A percentile compares a stretch with the other conserved stretches of the same genome.
These are phyloP conservation scores for Paramarasmius palmivorus DNA, from an alignment of 1,284 basidiomycete genomes.

Conservation along the genomic window DNA sequence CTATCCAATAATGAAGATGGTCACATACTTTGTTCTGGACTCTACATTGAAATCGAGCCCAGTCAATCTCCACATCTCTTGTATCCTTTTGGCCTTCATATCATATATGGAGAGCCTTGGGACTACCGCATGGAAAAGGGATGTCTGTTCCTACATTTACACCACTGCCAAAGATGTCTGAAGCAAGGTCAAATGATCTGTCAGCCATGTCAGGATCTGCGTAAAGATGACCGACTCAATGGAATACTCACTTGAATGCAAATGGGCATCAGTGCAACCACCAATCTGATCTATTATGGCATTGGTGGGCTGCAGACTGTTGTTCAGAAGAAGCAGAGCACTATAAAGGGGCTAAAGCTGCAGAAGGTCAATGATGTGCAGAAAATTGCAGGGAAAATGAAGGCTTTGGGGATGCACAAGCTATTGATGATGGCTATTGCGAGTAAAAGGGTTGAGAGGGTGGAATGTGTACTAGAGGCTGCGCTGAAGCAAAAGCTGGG, in stretches of 20 bases:
- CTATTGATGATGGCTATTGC: constrained; percentile 14
- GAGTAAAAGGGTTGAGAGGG: not conserved
- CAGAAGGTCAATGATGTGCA: not conserved
- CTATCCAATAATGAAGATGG: too few relatives aligned
- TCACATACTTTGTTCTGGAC: not conserved
- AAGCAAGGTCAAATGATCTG: too few relatives aligned
- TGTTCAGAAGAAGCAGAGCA: too few relatives aligned
- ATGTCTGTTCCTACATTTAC: too few relatives aligned
- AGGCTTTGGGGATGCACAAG: constrained; percentile 10
- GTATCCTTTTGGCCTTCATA: constrained; percentile 21
- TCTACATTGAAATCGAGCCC: constrained; percentile 12
- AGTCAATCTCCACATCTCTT: constrained; percentile 13
- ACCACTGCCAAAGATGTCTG: too few relatives aligned
- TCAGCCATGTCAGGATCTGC: too few relatives aligned
- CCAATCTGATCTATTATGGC: too few relatives aligned
- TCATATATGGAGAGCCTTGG: constrained; percentile 8
- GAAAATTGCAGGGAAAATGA: not conserved
- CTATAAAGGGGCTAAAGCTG: too few relatives aligned
- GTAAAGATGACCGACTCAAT: too few relatives aligned
- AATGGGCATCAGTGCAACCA: too few relatives aligned
- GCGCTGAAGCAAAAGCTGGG: constrained; percentile 8
- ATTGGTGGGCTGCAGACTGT: too few relatives aligned
- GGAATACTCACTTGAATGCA: too few relatives aligned
- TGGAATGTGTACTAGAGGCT: constrained; percentile 5
- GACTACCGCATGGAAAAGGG: not conserved